Conservation (phyloP, 2,329 filamentous ascomycete species). For the Neofusicoccum umdonicola region DNA sequence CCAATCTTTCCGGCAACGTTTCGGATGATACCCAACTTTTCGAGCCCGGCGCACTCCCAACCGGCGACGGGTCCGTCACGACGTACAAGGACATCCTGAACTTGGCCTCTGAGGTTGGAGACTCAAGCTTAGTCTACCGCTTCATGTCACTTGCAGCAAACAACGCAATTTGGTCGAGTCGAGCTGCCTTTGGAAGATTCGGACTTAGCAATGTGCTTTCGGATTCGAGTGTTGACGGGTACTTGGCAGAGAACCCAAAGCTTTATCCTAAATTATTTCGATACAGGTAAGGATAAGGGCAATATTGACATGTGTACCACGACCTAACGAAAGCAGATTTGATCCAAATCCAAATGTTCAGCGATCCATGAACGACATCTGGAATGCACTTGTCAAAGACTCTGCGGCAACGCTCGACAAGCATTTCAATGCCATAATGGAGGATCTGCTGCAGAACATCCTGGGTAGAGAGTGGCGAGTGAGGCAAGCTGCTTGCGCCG, state of each 20-base stretch:
- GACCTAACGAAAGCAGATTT: conserved; percentile 51
- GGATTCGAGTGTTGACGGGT: conserved; percentile 68
- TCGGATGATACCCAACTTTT: conserved; percentile 90
- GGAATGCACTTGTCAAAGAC: conserved; percentile 93
- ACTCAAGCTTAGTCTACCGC: conserved; percentile 93
- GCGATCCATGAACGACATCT: conserved; percentile 95
- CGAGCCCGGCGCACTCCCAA: conserved; percentile 84
- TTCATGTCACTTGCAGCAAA: conserved; percentile 98
- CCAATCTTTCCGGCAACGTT: conserved; percentile 71
- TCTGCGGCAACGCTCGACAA: conserved; percentile 70
- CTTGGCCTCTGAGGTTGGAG: conserved; percentile 92
- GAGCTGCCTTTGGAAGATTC: conserved; percentile 91
- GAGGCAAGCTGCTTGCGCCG: conserved; percentile 86
- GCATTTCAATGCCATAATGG: conserved; percentile 86
- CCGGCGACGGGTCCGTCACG: conserved; percentile 84
- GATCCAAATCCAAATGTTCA: conserved; percentile 93
- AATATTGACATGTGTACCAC: not conserved
- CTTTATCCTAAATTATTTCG: conserved; percentile 93
- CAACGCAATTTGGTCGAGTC: conserved; percentile 95
- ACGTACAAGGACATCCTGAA: conserved; percentile 98
- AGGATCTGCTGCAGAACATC: conserved; percentile 81
- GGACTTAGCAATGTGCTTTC: conserved; percentile 89
- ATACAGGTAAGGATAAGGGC: conserved; percentile 57
- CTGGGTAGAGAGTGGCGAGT: conserved; percentile 91
- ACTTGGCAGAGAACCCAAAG: conserved; percentile 79